Evolutionary conservation across 23 red algal species (phyloP), one percentile per base, ranked within the genome.

Genomic region (Chondrus crispus): DNA sequence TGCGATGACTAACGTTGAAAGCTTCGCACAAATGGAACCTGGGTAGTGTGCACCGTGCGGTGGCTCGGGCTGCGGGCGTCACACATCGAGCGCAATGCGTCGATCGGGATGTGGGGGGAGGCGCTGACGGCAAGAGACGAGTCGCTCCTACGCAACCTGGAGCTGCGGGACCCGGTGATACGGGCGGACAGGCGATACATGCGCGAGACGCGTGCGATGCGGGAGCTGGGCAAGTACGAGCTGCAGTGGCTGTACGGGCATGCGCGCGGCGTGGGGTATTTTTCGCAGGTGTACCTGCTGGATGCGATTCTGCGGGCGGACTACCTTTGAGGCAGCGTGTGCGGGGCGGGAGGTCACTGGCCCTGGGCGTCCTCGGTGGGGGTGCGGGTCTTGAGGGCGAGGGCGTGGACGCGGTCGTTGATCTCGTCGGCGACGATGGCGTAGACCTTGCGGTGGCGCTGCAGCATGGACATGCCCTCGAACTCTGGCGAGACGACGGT

Each of bases 401-500:
- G 86, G 28, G 95, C 95, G 79, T 97, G 95, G 16, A 97, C 83
- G 20, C 76, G 66, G 9, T 89, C 48, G 13, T 50, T 33, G 51
- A 97, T 44, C 81, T 97, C 95, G 19, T 93, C 85, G 6, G 90
- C 54, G 20, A 97, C 85, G 39, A 97, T 62, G 4, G 66, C 66
- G 53, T 97, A 97, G 53, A 97, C 78, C 28, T 74, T 80, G 43
- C 95, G 72, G 26, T 97, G 95, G 22, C 95, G 84, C 32, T 75
- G 85, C 11, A 93, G 3, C 38, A 89, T 53, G 10, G 68, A 46
- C 62, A 88, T 70, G 29, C 89, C 89, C 52, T 75, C 74, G 64
- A 97, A 97, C 14, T 46, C 54, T 37, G 68, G 40, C 13, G 95
- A 97, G 4, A 93, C 90, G 29, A 97, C 37, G 45, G 62, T 33